Base-by-base conservation (phyloP, 2,329 filamentous ascomycete species). In the Eutypa lata region DNA sequence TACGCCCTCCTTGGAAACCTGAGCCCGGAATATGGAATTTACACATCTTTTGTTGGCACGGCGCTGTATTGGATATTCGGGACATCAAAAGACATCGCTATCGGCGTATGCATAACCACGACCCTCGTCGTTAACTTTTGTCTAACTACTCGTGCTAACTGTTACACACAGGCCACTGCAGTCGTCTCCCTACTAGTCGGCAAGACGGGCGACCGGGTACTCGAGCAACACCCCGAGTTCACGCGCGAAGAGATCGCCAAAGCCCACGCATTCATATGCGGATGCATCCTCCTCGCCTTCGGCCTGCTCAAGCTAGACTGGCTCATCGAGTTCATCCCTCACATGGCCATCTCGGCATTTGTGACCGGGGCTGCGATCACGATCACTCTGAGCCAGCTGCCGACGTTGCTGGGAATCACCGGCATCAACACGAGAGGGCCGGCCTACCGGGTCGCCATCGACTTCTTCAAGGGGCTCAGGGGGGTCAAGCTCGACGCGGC, bases 81-180 rank as follows among this genome's bases (percentile, higher is more conserved):
- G 35, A 92, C 89, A 0, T 92, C 89, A 7, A 92, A 91, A 65
- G 89, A 93, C 67, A 91, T 93, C 66, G 90, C 89, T 10, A 91
- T 92, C 53, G 89, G 89, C 24, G 75, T 77, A 68, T 38, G 73
- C 26, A 31, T 59, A 19, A 28, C 22, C 31, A 16, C 19, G 22
- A 10, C 26, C 4, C 2, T 38, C 6, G n/a, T n/a, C n/a, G n/a
- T n/a, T n/a, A n/a, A n/a, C n/a, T n/a, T n/a, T n/a, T n/a, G n/a
- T n/a, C 7, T n/a, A 3, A 4, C 0, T 7, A n/a, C 1, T 11
- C 22, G 1, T 5, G 21, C 50, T 59, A 47, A 67, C 53, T 51
- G 7, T n/a, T 6, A 22, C 3, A 48, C 3, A 0, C 7, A 45
- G 42, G 50, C 78, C 35, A 78, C 77, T 3, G 77, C 78, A 14